phyloP scores from a whole-genome alignment of 768 basidiomycete genomes.

The Rhizopogon roseolus region DNA sequence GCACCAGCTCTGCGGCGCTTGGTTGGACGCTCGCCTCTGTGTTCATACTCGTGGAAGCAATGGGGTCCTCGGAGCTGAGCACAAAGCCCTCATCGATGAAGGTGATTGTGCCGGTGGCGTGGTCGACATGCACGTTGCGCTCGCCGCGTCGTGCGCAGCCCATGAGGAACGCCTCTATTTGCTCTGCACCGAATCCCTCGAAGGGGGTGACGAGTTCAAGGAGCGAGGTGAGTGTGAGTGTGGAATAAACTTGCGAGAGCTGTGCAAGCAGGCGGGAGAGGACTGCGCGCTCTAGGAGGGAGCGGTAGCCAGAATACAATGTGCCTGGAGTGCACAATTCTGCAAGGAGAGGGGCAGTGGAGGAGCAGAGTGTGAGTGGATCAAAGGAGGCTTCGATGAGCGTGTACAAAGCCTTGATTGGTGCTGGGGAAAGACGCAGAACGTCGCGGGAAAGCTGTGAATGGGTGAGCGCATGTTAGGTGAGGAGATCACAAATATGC shows the following conservation, averaged over 20 bases:
- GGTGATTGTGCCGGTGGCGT: slow-evolving; percentile 76
- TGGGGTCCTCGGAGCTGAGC: slow-evolving; percentile 29
- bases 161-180: slow-evolving; percentile 91
- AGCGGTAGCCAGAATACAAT: slow-evolving; percentile 75
- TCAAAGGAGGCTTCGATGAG: slow-evolving; percentile 92
- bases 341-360: slow-evolving; percentile 74
- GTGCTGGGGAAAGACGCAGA: slow-evolving; percentile 69
- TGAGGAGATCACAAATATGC: slow-evolving; percentile 1
- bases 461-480: slow-evolving; percentile 5
- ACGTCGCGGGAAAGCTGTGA: slow-evolving; percentile 74
- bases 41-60: slow-evolving; percentile 13
- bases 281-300: slow-evolving; percentile 87
- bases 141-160: slow-evolving; percentile 85
- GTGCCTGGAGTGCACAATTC: slow-evolving; percentile 38
- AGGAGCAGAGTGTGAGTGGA: slow-evolving; percentile 77
- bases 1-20: slow-evolving; percentile 64
- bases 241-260: slow-evolving; percentile 88
- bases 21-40: slow-evolving; percentile 61
- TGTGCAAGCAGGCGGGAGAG: slow-evolving; percentile 88
- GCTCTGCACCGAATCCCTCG: slow-evolving; percentile 55
- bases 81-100: slow-evolving; percentile 79
- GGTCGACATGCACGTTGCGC: slow-evolving; percentile 82
- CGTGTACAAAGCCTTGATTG: slow-evolving; percentile 76
- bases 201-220: slow-evolving; percentile 77
- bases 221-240: slow-evolving; percentile 75